Percentiles rank a stretch among this genome's conserved stretches.
Evolutionary conservation across 495 filamentous ascomycete species (phyloP).

Genomic region (Neurospora intermedia): DNA sequence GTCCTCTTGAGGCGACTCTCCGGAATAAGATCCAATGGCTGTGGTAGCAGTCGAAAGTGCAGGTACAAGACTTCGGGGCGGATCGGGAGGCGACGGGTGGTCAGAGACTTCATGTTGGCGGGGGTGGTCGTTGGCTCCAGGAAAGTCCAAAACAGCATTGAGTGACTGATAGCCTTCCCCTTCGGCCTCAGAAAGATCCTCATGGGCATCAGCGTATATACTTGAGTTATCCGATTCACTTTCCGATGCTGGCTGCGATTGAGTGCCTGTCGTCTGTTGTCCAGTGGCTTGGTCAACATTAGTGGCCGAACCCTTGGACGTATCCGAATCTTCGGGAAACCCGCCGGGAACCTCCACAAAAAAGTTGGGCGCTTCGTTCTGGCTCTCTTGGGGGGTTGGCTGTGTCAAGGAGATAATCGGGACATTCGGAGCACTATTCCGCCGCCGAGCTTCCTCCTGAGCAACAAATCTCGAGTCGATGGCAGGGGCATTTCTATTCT

Average conservation of each 20-base stretch:
- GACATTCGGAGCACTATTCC: conserved; percentile 7
- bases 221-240: conserved; percentile 35
- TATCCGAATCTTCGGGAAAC: conserved; percentile 31
- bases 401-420: conserved; percentile 29
- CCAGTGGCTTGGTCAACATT: neutral
- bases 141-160: conserved; percentile 62
- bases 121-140: conserved; percentile 27
- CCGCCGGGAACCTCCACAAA: conserved; percentile 32
- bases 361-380: conserved; percentile 8
- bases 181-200: conserved; percentile 58
- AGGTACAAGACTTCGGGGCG: neutral
- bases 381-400: conserved; percentile 19
- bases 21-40: conserved; percentile 7
- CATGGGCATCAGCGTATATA: conserved; percentile 82
- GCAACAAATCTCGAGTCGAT: conserved; percentile 11
- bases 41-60: conserved; percentile 7
- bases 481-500: neutral
- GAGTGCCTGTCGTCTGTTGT: neutral
- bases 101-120: neutral
- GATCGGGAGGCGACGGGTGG: neutral
- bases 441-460: conserved; percentile 14
- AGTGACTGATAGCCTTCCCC: conserved; percentile 73
- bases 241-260: neutral
- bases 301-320: conserved; percentile 1
- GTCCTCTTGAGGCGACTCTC: conserved; percentile 16